Evolutionary conservation across 371 early-diverging fungal genomes (phyloP).

Genomic region (Mucor circinelloides): DNA sequence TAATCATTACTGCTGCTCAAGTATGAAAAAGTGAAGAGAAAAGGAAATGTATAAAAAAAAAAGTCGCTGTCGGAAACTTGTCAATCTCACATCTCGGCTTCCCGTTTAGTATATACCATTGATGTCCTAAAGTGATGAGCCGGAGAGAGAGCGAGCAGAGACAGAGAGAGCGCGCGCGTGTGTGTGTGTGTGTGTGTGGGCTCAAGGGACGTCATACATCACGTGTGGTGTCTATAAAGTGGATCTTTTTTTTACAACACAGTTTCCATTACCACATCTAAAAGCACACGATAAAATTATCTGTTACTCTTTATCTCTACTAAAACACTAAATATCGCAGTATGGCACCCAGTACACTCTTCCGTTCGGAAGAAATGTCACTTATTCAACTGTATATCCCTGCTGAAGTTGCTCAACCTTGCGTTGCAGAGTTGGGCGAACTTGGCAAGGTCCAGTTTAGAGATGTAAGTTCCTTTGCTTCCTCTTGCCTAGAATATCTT

Average conservation of each 20-base stretch:
- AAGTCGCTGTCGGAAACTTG: slow-evolving; percentile 2
- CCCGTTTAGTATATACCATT: background rate
- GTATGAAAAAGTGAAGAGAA: slow-evolving; percentile 11
- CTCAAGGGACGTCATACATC: background rate
- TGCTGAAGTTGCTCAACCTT: slow-evolving; percentile 75
- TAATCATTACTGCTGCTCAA: slow-evolving; percentile 47
- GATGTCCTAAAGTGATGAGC: background rate
- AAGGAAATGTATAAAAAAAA: slow-evolving; percentile 1
- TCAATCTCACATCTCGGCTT: background rate
- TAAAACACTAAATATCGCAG: background rate
- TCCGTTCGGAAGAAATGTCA: slow-evolving; percentile 96
- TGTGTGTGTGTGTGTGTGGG: no score
- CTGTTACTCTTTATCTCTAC: background rate
- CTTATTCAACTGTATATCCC: slow-evolving; percentile 90
- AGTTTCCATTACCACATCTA: background rate
- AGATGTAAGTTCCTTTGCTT: slow-evolving; percentile 65
- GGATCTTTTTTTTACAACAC: background rate
- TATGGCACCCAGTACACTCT: slow-evolving; percentile 67
- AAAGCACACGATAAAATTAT: slow-evolving; percentile 1
- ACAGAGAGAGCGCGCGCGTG: background rate
- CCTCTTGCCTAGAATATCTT: background rate
- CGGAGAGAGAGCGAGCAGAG: background rate
- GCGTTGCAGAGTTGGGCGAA: slow-evolving; percentile 93
- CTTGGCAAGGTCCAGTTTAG: slow-evolving; percentile 92
- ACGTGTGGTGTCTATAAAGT: background rate